Percentiles rank a stretch among this genome's conserved stretches.
These are phyloP conservation scores for Dictyostelium brefeldianum DNA, from an alignment of 78 protist species.

Conservation along the genomic window DNA sequence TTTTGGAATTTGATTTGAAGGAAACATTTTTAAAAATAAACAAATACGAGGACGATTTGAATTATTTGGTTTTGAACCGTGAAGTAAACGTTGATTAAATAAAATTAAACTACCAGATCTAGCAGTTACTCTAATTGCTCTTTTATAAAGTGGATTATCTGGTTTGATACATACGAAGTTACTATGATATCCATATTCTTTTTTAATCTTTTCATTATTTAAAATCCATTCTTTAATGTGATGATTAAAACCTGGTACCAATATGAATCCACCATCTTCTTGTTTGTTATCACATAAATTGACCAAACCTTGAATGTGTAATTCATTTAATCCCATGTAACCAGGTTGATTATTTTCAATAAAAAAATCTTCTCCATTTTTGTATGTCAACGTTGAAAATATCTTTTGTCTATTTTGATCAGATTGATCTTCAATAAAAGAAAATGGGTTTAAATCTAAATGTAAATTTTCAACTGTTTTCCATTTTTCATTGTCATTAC, in stretches of 20 bases:
- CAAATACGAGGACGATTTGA: slow-evolving; percentile 27
- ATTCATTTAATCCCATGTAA: slow-evolving; percentile 4
- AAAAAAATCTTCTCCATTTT: slow-evolving; percentile 22
- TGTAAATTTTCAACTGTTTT: slow-evolving; percentile 44
- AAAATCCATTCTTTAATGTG: slow-evolving; percentile 65
- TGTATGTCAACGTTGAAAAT: slow-evolving; percentile 20
- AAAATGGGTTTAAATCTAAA: slow-evolving; percentile 67
- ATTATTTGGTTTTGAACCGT: slow-evolving; percentile 54
- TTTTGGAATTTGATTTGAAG: slow-evolving; percentile 5
- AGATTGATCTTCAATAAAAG: slow-evolving; percentile 24
- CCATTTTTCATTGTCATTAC: slow-evolving; percentile 10
- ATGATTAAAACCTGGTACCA: slow-evolving; percentile 72
- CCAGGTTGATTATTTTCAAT: slow-evolving; percentile 69
- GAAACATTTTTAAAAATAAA: slow-evolving; percentile 60
- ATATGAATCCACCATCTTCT: slow-evolving; percentile 78
- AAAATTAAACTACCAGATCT: slow-evolving; percentile 52
- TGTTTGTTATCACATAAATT: slow-evolving; percentile 59
- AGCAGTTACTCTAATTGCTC: slow-evolving; percentile 57
- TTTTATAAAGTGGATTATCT: slow-evolving; percentile 14
- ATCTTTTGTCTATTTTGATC: slow-evolving; percentile 16
- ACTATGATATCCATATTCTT: slow-evolving; percentile 1
- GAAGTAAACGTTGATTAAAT: slow-evolving; percentile 33
- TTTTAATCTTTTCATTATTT: slow-evolving; percentile 15
- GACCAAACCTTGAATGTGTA: slow-evolving; percentile 62
- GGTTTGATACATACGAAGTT: slow-evolving; percentile 1